Base-by-base conservation (phyloP, 441 rosid species). In the Adansonia madagascariensis region DNA sequence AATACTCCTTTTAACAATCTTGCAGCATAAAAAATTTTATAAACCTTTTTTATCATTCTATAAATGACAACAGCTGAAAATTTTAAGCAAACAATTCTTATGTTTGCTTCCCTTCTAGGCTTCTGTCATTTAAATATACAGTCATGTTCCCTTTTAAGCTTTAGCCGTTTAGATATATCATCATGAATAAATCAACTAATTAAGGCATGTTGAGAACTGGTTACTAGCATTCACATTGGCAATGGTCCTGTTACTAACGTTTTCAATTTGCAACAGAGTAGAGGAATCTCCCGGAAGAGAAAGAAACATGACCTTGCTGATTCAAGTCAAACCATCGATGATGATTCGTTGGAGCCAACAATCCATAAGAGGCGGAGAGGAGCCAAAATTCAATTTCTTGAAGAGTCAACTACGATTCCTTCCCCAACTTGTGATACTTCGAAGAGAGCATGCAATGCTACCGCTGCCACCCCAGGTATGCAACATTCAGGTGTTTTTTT, bases 221-320 rank as follows among this genome's bases (percentile, higher is more conserved):
- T 27, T 61, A 43, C 12, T 27, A 15, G 43, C 43, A 35, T 15
- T 61, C 39, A 39, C 56, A 39, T 41, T 55, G 47, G 20, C 17
- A 24, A 60, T 41, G 17, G 2, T 22, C 39, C n/a, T 43, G 27
- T 60, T 12, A 24, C 22, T 27, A 27, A 46, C 61, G 20, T 62
- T 69, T 22, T 3, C 14, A 10, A 10, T 17, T 0, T 12, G 12
- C 9, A 62, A 62, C 94, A 93, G 99, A 77, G 75, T 3, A 89
- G 89, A 81, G 91, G 91, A 81, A 89, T 94, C 77, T 80, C 81
- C 57, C 80, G 89, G 61, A 82, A 77, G 78, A 84, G 73, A 79
- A 84, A 81, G 80, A 86, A 87, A 81, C 84, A 78, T 18, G 80
- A 66, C 31, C 70, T 6, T 74, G 76, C 17, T 39, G 78, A 75